Evolutionary conservation across 1,284 basidiomycete species (phyloP).

Genomic region (Inonotus obliquus): DNA sequence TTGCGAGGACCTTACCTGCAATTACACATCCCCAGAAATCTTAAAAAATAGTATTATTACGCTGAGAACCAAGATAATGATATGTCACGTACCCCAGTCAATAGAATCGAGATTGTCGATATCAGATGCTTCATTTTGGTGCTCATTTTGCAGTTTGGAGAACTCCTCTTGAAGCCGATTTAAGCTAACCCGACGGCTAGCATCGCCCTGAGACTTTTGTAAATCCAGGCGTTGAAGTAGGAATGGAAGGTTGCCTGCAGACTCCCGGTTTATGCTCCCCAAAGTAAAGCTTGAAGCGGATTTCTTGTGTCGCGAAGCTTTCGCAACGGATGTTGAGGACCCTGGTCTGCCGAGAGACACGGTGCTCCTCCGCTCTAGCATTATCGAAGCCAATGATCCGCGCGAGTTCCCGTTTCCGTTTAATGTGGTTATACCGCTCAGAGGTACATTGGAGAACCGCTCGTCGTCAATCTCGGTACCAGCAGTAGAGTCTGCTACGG

Average conservation of each 20-base stretch:
- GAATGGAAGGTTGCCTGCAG: constrained; percentile 46
- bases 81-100: constrained; percentile 62
- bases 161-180: constrained; percentile 71
- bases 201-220: constrained; percentile 32
- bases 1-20: constrained; percentile 47
- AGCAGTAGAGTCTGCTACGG: constrained; percentile 4
- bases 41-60: constrained; percentile 37
- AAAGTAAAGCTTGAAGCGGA: constrained; percentile 8
- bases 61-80: constrained; percentile 7
- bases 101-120: constrained; percentile 40
- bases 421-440: constrained; percentile 27
- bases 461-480: constrained; percentile 45
- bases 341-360: constrained; percentile 13
- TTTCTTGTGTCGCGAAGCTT: constrained; percentile 10
- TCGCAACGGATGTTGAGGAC: background rate
- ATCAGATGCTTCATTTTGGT: background rate
- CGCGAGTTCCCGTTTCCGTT: background rate
- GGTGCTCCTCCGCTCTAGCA: constrained; percentile 12
- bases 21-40: constrained; percentile 97
- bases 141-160: constrained; percentile 45
- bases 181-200: constrained; percentile 41
- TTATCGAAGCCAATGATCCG: constrained; percentile 1
- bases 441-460: constrained; percentile 50
- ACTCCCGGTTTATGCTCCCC: constrained; percentile 22
- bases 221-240: constrained; percentile 46